Evolutionary conservation across 164 flowering plant genomes (phyloP).

Genomic region (Macadamia tetraphylla): DNA sequence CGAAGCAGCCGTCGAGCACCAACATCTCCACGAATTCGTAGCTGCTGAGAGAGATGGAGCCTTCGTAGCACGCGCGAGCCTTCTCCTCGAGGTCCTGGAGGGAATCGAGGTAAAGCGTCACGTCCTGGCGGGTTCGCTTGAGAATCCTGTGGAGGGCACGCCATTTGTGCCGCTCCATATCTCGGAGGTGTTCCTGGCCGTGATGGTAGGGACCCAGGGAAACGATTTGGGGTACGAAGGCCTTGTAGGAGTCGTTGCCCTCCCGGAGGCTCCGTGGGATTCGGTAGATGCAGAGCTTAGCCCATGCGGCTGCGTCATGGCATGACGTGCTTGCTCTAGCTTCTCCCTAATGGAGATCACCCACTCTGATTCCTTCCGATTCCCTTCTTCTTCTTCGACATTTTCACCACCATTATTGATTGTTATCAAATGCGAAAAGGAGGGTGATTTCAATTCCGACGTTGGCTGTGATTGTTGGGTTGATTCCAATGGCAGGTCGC

Average conservation of each 20-base stretch:
- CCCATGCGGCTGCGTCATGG: not conserved
- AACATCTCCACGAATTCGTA: not conserved
- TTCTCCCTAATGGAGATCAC: not conserved
- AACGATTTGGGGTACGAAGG: not conserved
- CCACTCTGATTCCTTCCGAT: not conserved
- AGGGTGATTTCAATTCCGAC: not conserved
- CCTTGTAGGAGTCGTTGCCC: not conserved
- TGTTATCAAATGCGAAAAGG: too few species aligned
- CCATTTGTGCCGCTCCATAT: not conserved
- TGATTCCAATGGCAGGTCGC: not conserved
- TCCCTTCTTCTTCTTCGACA: not conserved
- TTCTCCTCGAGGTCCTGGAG: not conserved
- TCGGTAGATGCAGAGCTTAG: not conserved
- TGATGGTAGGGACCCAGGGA: not conserved
- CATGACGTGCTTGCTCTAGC: not conserved
- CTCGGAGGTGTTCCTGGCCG: not conserved
- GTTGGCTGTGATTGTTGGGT: not conserved
- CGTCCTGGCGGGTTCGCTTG: not conserved
- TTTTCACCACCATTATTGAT: too few species aligned
- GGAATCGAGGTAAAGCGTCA: not conserved
- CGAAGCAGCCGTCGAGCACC: not conserved
- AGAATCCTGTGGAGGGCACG: not conserved
- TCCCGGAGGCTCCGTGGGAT: not conserved
- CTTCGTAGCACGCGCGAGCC: not conserved
- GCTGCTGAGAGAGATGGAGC: not conserved